Evolutionary conservation across 2,329 filamentous ascomycete species (phyloP).

Genomic region (Pyrenochaeta sp.): DNA sequence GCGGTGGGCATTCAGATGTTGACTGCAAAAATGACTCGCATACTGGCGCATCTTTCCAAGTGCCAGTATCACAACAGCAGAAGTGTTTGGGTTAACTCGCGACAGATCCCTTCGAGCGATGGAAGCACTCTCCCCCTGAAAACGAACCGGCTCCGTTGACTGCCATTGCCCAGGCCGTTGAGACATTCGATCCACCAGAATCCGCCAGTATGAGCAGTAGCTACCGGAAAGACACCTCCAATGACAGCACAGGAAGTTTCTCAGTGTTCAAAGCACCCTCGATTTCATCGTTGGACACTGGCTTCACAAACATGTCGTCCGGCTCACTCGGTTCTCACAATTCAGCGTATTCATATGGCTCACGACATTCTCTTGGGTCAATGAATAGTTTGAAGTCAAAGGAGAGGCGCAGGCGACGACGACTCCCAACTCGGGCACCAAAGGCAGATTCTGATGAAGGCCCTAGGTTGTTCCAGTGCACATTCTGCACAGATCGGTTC

Average conservation of each 20-base stretch:
- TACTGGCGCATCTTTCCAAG: background rate
- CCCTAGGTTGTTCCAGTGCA: slow-evolving; percentile 47
- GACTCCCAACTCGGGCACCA: slow-evolving; percentile 52
- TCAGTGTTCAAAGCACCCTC: slow-evolving; percentile 63
- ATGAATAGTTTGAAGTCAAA: slow-evolving; percentile 61
- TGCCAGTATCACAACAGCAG: slow-evolving; percentile 25
- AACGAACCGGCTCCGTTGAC: slow-evolving; percentile 72
- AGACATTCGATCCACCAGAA: slow-evolving; percentile 45
- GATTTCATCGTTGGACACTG: slow-evolving; percentile 63
- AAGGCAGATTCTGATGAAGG: slow-evolving; percentile 32
- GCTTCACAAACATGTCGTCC: slow-evolving; percentile 59
- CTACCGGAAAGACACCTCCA: slow-evolving; percentile 60
- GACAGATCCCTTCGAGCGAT: slow-evolving; percentile 70
- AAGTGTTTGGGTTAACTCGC: slow-evolving; percentile 55
- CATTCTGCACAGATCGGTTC: slow-evolving; percentile 51
- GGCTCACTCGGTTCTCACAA: slow-evolving; percentile 63
- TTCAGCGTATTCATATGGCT: slow-evolving; percentile 66
- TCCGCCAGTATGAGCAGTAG: slow-evolving; percentile 47
- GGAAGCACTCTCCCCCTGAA: slow-evolving; percentile 74
- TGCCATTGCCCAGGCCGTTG: slow-evolving; percentile 70
- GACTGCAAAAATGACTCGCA: slow-evolving; percentile 1
- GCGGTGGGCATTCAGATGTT: slow-evolving; percentile 5
- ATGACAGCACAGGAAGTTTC: slow-evolving; percentile 56
- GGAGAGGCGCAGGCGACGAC: slow-evolving; percentile 66
- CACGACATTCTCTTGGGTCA: slow-evolving; percentile 65